Percentiles rank a stretch among this genome's conserved stretches.
Evolutionary conservation across 805 yeast species (phyloP).

Genomic region (Suhomyces kilbournensis): DNA sequence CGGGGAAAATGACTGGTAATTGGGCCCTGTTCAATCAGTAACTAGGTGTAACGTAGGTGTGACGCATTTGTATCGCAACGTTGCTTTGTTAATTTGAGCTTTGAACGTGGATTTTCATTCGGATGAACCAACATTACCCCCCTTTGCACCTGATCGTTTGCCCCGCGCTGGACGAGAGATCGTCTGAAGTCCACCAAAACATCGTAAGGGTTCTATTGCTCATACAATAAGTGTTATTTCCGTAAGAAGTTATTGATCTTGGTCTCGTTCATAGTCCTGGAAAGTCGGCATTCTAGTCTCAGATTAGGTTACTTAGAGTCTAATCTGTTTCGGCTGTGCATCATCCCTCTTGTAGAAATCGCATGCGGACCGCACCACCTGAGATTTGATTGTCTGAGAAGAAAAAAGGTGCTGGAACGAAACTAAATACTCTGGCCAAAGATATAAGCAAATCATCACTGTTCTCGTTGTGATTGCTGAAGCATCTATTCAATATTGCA

Average conservation of each 20-base stretch:
- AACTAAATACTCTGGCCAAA: not conserved
- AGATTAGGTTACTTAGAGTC: not conserved
- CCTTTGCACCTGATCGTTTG: not conserved
- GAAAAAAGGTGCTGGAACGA: not conserved
- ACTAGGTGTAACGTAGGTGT: not conserved
- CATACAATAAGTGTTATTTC: not conserved
- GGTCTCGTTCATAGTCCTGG: not conserved
- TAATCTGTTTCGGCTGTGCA: not conserved
- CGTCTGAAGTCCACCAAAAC: not conserved
- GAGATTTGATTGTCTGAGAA: not conserved
- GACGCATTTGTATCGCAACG: not conserved
- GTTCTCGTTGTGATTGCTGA: not conserved
- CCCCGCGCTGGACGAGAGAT: not conserved
- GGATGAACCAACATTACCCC: not conserved
- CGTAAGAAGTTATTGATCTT: not conserved
- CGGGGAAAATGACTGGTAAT: not conserved
- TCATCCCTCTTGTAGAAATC: not conserved
- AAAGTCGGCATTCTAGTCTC: not conserved
- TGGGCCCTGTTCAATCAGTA: not conserved
- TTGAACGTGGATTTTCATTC: not conserved
- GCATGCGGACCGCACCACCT: not conserved
- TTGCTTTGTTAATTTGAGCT: not conserved
- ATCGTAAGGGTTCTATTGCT: not conserved
- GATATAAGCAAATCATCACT: not conserved
- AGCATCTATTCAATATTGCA: not conserved